phyloP scores from a whole-genome alignment of 129 eudicot species.

The Artemisia tridentata region DNA sequence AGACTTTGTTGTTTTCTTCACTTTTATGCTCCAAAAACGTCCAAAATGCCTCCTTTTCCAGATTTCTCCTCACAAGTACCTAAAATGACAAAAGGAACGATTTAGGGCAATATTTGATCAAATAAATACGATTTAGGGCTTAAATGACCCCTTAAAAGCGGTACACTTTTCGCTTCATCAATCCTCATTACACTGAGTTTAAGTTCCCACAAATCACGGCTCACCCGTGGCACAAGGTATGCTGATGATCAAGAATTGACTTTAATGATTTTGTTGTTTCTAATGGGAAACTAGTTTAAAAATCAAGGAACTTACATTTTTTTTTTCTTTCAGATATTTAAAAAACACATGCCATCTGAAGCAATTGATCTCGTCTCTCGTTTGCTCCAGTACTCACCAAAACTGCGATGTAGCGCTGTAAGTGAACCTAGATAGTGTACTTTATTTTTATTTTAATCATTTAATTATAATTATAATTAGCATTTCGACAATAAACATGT shows the following conservation, averaged over 20 bases:
- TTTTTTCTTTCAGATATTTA: conserved; percentile 60
- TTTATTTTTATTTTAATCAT: background rate
- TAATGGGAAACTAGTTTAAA: background rate
- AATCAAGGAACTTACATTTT: conserved; percentile 17
- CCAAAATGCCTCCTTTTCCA: too few species aligned
- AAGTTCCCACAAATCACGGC: conserved; percentile 99
- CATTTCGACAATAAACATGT: background rate
- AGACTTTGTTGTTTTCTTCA: too few species aligned
- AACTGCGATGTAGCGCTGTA: conserved; percentile 84
- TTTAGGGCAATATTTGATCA: too few species aligned
- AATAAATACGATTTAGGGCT: too few species aligned
- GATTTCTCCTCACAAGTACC: too few species aligned
- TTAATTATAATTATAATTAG: background rate
- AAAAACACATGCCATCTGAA: conserved; percentile 86
- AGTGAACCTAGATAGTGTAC: conserved; percentile 30
- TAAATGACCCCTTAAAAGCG: too few species aligned
- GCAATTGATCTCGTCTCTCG: conserved; percentile 90
- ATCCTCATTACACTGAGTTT: conserved; percentile 89
- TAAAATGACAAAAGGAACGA: too few species aligned
- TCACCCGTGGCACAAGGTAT: conserved; percentile 99
- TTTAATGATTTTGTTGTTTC: background rate
- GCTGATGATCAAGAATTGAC: background rate
- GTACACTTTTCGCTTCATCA: too few species aligned
- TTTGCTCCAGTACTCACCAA: conserved; percentile 90
- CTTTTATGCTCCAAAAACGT: too few species aligned